Evolutionary conservation across 2,329 filamentous ascomycete genomes (phyloP).

Genomic region (Cladosporium sp.): DNA sequence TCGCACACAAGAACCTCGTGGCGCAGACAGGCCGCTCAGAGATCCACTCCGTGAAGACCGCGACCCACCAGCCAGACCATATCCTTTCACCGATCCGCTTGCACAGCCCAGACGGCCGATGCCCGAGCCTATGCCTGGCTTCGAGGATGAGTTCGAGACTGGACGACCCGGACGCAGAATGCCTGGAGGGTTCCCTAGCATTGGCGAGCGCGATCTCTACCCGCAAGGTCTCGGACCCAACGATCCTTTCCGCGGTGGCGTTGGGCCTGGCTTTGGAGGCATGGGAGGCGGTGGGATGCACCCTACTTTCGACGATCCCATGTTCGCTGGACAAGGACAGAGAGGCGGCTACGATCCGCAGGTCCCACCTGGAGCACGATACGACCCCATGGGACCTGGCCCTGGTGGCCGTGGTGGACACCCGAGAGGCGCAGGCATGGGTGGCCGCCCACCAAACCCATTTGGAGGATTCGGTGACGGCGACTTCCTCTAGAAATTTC

Average conservation of each 20-base stretch:
- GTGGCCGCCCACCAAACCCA: constrained; percentile 55
- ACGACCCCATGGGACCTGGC: constrained; percentile 81
- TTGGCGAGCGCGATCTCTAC: constrained; percentile 85
- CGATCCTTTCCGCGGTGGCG: constrained; percentile 72
- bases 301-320: constrained; percentile 87
- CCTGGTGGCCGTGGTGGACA: constrained; percentile 45
- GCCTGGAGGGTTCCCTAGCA: constrained; percentile 46
- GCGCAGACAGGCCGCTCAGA: constrained; percentile 38
- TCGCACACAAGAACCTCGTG: constrained; percentile 19
- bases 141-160: constrained; percentile 90
- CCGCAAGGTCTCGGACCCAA: constrained; percentile 82
- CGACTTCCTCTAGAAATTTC: constrained; percentile 53
- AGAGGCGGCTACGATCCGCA: constrained; percentile 63
- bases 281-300: constrained; percentile 82
- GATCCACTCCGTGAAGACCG: constrained; percentile 50
- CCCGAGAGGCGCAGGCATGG: constrained; percentile 47
- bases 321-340: constrained; percentile 63
- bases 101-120: constrained; percentile 61
- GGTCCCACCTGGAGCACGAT: constrained; percentile 84
- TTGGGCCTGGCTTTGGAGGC: constrained; percentile 51
- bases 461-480: constrained; percentile 62
- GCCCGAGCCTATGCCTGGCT: constrained; percentile 77
- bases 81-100: constrained; percentile 63
- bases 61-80: constrained; percentile 65
- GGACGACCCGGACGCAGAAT: constrained; percentile 62